Evolutionary conservation across 2,329 filamentous ascomycete genomes (phyloP).

Genomic region (Penicillium sclerotigenum): DNA sequence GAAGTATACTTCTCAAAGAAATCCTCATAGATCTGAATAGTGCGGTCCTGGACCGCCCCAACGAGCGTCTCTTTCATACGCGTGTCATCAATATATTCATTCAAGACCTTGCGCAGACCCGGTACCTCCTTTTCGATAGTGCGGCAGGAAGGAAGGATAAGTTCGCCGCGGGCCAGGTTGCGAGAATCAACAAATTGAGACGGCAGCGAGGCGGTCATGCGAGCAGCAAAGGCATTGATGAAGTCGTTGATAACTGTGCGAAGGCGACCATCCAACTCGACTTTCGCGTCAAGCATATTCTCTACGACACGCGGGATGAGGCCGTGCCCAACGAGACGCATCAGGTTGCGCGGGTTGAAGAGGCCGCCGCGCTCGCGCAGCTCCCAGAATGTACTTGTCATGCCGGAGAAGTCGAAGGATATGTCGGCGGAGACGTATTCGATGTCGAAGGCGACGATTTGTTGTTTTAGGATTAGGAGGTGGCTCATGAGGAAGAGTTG

Average conservation of each 20-base stretch:
- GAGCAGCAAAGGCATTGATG: conserved; percentile 55
- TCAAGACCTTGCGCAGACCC: conserved; percentile 54
- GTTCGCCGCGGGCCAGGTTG: conserved; percentile 39
- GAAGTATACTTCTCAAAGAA: conserved; percentile 56
- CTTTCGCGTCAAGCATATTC: conserved; percentile 70
- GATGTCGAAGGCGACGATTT: conserved; percentile 94
- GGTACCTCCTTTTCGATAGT: conserved; percentile 58
- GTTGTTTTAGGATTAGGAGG: conserved; percentile 89
- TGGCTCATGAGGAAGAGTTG: conserved; percentile 95
- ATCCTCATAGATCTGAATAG: conserved; percentile 61
- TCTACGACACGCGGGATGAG: conserved; percentile 65
- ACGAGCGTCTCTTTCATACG: conserved; percentile 65
- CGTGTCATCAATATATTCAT: conserved; percentile 63
- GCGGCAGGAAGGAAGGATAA: conserved; percentile 50
- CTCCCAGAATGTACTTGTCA: conserved; percentile 66
- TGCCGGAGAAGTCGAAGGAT: conserved; percentile 63
- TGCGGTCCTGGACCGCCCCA: conserved; percentile 62
- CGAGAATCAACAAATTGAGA: conserved; percentile 38
- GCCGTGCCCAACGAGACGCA: conserved; percentile 56
- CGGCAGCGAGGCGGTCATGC: conserved; percentile 54
- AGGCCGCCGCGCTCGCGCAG: conserved; percentile 62
- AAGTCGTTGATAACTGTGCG: conserved; percentile 65
- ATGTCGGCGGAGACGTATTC: conserved; percentile 67
- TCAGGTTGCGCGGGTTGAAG: conserved; percentile 62
- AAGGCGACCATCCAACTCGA: conserved; percentile 62